Conservation (phyloP, 2,329 filamentous ascomycete species). For the Fusarium veterinarium region DNA sequence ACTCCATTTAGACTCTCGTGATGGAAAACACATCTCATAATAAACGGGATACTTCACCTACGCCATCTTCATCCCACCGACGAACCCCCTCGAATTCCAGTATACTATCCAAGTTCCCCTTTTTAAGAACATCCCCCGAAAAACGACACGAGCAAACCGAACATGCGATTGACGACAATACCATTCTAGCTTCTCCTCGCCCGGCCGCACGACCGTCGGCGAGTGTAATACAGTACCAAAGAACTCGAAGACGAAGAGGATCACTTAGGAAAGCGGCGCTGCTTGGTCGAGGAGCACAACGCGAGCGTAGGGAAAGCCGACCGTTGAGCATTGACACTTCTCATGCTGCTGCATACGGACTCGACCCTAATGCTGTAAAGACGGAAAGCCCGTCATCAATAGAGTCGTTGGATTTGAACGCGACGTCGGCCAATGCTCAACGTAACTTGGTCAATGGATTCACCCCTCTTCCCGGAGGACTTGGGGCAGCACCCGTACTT, state of each 20-base stretch:
- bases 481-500: constrained; percentile 23
- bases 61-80: constrained; percentile 36
- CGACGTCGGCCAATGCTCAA: constrained; percentile 57
- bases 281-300: constrained; percentile 77
- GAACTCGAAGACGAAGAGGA: constrained; percentile 77
- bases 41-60: constrained; percentile 29
- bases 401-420: constrained; percentile 59
- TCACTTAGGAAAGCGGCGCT: constrained; percentile 90
- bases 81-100: constrained; percentile 70
- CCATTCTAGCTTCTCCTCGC: constrained; percentile 50
- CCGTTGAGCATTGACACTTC: constrained; percentile 57
- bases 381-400: constrained; percentile 41
- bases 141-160: constrained; percentile 50
- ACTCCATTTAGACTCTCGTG: background rate
- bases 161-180: constrained; percentile 52
- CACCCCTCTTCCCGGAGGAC: constrained; percentile 49
- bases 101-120: constrained; percentile 76
- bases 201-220: constrained; percentile 44
- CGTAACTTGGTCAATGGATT: constrained; percentile 61
- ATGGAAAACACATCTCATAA: constrained; percentile 32
- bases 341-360: constrained; percentile 41
- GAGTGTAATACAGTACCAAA: constrained; percentile 56
- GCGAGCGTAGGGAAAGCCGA: constrained; percentile 66
- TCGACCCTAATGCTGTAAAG: constrained; percentile 32
- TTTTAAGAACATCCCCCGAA: constrained; percentile 64